Percentiles rank a stretch among this genome's conserved stretches.
phyloP scores from a whole-genome alignment of 2,329 filamentous ascomycete genomes.

The Hansfordia pulvinata region DNA sequence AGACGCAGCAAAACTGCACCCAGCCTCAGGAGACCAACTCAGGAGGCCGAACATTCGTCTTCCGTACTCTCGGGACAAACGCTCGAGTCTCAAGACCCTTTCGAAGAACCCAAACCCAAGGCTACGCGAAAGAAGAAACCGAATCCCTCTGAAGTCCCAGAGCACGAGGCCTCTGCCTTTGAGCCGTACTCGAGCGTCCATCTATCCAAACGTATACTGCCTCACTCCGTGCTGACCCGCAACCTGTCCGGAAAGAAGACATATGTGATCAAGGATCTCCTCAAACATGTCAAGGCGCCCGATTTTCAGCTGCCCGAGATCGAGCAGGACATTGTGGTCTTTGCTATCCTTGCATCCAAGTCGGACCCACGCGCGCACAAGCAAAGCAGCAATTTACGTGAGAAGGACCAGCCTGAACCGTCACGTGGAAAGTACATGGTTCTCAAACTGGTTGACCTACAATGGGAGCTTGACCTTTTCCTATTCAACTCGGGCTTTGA shows the following conservation, averaged over 20 bases:
- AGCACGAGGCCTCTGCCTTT: conserved; percentile 49
- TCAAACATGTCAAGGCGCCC: conserved; percentile 70
- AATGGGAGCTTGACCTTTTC: conserved; percentile 83
- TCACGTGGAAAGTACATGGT: conserved; percentile 81
- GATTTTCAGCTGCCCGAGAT: conserved; percentile 69
- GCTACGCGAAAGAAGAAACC: conserved; percentile 10
- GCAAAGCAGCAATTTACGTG: conserved; percentile 27
- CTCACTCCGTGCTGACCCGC: conserved; percentile 66
- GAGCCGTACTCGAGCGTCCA: conserved; percentile 81
- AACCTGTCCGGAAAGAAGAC: conserved; percentile 67
- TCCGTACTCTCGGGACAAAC: too few relatives aligned
- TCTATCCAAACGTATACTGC: conserved; percentile 68
- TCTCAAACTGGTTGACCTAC: conserved; percentile 72
- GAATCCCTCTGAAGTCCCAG: conserved; percentile 19
- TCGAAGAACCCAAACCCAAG: conserved; percentile 11
- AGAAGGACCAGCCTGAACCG: conserved; percentile 38
- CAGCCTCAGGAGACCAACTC: conserved; percentile 11
- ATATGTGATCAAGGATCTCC: conserved; percentile 65
- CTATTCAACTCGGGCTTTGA: conserved; percentile 86
- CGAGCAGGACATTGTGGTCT: conserved; percentile 79
- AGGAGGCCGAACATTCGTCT: conserved; percentile 5
- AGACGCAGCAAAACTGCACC: conserved; percentile 30
- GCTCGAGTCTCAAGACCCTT: too few relatives aligned
- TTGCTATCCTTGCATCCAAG: conserved; percentile 79
- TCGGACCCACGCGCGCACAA: conserved; percentile 60